Conservation (phyloP, 371 early-diverging fungal species). For the Apophysomyces elegans region DNA sequence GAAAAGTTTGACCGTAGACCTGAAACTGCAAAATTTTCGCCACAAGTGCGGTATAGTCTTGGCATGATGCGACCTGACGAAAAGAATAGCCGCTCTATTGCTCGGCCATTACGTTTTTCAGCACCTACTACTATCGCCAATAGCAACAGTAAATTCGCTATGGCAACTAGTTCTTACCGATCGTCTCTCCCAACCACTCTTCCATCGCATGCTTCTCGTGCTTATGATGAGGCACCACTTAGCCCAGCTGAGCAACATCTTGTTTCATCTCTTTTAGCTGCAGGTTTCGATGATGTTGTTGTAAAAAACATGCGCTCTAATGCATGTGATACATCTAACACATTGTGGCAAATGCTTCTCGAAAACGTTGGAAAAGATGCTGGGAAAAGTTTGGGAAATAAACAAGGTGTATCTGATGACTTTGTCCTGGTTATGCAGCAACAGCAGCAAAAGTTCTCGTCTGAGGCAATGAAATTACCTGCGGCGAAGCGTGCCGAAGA, state of each 20-base stretch:
- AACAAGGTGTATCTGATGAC: not conserved
- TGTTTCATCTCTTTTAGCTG: constrained; percentile 51
- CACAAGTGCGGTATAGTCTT: constrained; percentile 33
- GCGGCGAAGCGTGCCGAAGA: not conserved
- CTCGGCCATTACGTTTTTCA: constrained; percentile 39
- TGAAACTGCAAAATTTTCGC: constrained; percentile 25
- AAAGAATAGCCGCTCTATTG: constrained; percentile 12
- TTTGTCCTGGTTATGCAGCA: constrained; percentile 12
- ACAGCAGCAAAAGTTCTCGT: constrained; percentile 10
- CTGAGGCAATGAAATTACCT: not conserved
- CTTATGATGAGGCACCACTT: constrained; percentile 37
- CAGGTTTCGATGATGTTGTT: constrained; percentile 72
- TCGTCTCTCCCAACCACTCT: constrained; percentile 31
- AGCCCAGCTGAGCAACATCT: constrained; percentile 53
- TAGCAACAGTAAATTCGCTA: constrained; percentile 24
- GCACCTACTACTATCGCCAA: constrained; percentile 28
- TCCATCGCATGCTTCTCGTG: constrained; percentile 9
- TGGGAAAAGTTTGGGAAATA: not conserved
- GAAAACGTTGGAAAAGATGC: constrained; percentile 37
- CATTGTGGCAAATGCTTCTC: constrained; percentile 76
- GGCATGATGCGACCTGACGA: constrained; percentile 23
- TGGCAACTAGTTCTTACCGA: constrained; percentile 23
- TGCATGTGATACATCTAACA: constrained; percentile 69
- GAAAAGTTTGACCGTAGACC: not conserved
- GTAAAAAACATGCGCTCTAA: constrained; percentile 66